A percentile compares a stretch with the other conserved stretches of the same genome.
These are phyloP conservation scores for Solanum corneliomulleri DNA, from an alignment of 257 asterid genomes.

Conservation along the genomic window DNA sequence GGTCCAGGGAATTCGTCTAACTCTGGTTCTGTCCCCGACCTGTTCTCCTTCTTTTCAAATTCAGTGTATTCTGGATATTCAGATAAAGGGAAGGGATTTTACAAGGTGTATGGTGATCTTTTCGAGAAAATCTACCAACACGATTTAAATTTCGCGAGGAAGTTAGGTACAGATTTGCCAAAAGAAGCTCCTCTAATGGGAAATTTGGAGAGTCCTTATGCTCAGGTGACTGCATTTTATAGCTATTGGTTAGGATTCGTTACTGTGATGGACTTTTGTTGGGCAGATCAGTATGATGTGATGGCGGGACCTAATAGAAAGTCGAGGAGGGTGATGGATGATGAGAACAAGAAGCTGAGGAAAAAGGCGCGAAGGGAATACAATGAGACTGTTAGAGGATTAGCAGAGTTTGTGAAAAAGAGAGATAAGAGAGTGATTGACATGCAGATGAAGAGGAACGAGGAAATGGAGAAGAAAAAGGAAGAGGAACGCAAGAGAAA, in stretches of 20 bases:
- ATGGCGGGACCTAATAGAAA: conserved; percentile 81
- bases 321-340: conserved; percentile 84
- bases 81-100: conserved; percentile 78
- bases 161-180: conserved; percentile 47
- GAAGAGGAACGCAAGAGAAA: conserved; percentile 65
- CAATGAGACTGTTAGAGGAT: conserved; percentile 83
- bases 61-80: conserved; percentile 74
- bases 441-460: conserved; percentile 79
- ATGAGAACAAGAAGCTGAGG: conserved; percentile 85
- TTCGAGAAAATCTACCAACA: conserved; percentile 56
- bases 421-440: conserved; percentile 93
- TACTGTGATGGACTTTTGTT: conserved; percentile 71
- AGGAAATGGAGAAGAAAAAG: conserved; percentile 73
- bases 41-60: conserved; percentile 73
- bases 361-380: conserved; percentile 78
- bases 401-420: conserved; percentile 84
- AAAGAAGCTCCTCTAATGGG: conserved; percentile 89
- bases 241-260: conserved; percentile 75
- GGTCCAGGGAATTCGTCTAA: conserved; percentile 14
- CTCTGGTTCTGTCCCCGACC: conserved; percentile 42
- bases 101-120: conserved; percentile 66
- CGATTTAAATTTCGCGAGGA: conserved; percentile 61
- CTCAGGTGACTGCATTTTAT: conserved; percentile 90
- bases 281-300: conserved; percentile 81
- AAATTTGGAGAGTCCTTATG: conserved; percentile 69